Evolutionary conservation across 176 grass and related monocot genomes (phyloP), one percentile per base, ranked within the genome.

Genomic region (Cenchrus purpureus): DNA sequence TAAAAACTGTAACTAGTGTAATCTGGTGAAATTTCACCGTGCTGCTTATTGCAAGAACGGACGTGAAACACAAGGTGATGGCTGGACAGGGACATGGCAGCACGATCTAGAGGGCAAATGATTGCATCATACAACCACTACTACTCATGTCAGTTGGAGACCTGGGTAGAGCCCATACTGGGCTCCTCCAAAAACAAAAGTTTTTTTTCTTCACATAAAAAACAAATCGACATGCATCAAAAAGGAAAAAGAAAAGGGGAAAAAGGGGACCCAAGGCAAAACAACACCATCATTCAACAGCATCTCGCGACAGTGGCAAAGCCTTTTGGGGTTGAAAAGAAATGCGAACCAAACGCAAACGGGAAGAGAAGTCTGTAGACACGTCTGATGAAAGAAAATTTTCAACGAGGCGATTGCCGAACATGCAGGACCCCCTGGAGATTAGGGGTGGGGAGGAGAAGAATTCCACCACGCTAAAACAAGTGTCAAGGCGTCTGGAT

Each of bases 301-400:
- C 84, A 91, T 91, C 89, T 68, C 75, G 8, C 76, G 46, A 84
- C 85, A 91, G 88, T 69, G 7, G 54, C 78, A n/a, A 62, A 46
- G 45, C 45, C 85, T 66, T 79, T 69, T 54, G 49, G 3, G 53
- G 53, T 50, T 75, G 74, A 55, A 83, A 86, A 68, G 79, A 82
- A 74, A 61, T 77, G 60, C 20, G 32, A 88, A 86, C 77, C 20
- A 14, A 58, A 44, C 86, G 62, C 46, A 61, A 12, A 79, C 29
- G 59, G 53, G 11, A 63, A 11, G 55, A 45, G 72, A 56, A 44
- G 82, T n/a, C 37, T 17, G 29, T 48, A 51, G 40, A 6, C 22
- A 31, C 70, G 46, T 71, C 63, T 22, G 20, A 20, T 4, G 37
- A 34, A 34, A 25, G 83, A 58, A 13, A 60, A 44, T 74, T 90